phyloP scores from a whole-genome alignment of 2,329 filamentous ascomycete species.

The Graphium sp. region DNA sequence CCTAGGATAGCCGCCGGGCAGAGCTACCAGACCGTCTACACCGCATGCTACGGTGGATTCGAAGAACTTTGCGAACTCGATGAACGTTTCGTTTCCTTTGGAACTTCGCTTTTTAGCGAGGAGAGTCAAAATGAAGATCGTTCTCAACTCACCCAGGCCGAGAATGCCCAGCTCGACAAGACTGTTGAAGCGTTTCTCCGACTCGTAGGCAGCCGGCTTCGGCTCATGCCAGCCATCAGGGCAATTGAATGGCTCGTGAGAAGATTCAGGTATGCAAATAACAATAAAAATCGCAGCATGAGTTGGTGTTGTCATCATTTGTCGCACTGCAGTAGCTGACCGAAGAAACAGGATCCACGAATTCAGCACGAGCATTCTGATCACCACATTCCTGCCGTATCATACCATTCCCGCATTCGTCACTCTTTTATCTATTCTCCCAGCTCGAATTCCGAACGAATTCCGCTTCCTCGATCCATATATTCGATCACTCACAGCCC shows the following conservation, averaged over 20 bases:
- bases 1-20: constrained; percentile 69
- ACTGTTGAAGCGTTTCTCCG: constrained; percentile 71
- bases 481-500: constrained; percentile 56
- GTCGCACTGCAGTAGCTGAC: too few species aligned
- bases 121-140: constrained; percentile 84
- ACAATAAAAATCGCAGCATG: too few species aligned
- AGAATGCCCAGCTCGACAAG: constrained; percentile 68
- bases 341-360: constrained; percentile 82
- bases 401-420: constrained; percentile 74
- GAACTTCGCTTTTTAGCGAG: constrained; percentile 73
- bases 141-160: constrained; percentile 60
- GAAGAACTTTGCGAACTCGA: constrained; percentile 84
- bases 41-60: constrained; percentile 77
- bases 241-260: constrained; percentile 89
- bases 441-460: constrained; percentile 52
- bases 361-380: constrained; percentile 61
- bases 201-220: constrained; percentile 57
- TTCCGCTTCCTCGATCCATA: constrained; percentile 82
- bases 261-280: constrained; percentile 85
- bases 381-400: constrained; percentile 85
- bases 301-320: too few species aligned
- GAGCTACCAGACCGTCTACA: constrained; percentile 77
- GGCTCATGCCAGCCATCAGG: constrained; percentile 78
- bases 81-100: constrained; percentile 57
- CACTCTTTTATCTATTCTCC: constrained; percentile 74